Evolutionary conservation across 306 rosid genomes (phyloP), one percentile per base, ranked within the genome.

Genomic region (Myrica gale): DNA sequence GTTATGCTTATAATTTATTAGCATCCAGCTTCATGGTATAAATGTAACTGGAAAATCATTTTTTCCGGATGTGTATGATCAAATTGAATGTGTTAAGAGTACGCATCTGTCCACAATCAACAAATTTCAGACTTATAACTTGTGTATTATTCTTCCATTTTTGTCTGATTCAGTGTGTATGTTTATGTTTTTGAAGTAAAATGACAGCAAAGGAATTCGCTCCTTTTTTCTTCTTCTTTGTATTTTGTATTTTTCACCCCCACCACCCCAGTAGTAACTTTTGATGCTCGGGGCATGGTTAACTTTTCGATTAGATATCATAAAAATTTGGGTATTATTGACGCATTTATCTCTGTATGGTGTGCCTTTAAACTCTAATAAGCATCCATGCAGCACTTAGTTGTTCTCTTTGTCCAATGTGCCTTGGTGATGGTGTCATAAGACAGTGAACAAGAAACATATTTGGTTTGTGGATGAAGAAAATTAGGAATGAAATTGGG

Each of bases 391-490:
- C 26, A 26, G 37, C 65, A 58, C 7, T 10, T 65, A 65, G 46
- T 43, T 65, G 5, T 65, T 41, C 50, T 65, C 70, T 65, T 65
- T 65, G n/a, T 39, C 39, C 23, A 13, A 39, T 41, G 47, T 63
- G 47, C 21, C 20, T 37, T 41, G 61, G 47, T 63, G 19, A 58
- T 32, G 23, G 3, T 56, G 54, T 44, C 46, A 68, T 3, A 63
- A 6, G 74, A 56, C 71, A 62, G 44, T 17, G 67, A 74, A 68
- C 44, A 56, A 52, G 51, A 54, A 80, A 47, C 32, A 74, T 86
- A 74, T 65, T 42, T 66, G 67, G 44, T 20, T 73, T 76, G 70
- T 5, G 70, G 68, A 23, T 12, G 68, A 52, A 17, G 5, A 52
- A 52, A 52, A 52, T 2, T 26, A 32, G 19, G 68, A 61, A 61